Percentiles rank a stretch among this genome's conserved stretches.
These are phyloP conservation scores for Aspergillus calidoustus DNA, from an alignment of 2,329 filamentous ascomycete genomes.

Conservation along the genomic window DNA sequence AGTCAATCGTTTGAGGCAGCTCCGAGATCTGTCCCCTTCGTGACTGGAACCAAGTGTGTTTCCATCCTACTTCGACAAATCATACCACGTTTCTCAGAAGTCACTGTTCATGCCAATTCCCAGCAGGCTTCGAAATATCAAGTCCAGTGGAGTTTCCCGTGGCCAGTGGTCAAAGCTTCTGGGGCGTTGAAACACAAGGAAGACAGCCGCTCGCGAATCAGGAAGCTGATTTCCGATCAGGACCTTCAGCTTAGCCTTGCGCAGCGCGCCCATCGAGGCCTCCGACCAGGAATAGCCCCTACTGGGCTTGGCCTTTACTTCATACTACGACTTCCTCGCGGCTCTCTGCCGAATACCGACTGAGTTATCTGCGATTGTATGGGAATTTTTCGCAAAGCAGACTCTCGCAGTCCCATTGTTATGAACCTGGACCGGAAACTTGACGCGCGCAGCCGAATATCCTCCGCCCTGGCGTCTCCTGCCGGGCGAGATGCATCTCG, in stretches of 20 bases:
- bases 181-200: slow-evolving; percentile 6
- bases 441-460: not conserved
- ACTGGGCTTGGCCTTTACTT: not conserved
- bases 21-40: slow-evolving; percentile 14
- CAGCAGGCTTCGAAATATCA: not conserved
- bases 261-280: not conserved
- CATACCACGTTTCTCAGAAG: not conserved
- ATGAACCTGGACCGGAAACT: not conserved
- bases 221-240: slow-evolving; percentile 2
- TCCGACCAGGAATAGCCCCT: not conserved
- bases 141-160: slow-evolving; percentile 2
- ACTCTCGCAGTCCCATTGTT: not conserved
- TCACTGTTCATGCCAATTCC: not conserved
- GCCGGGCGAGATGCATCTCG: slow-evolving; percentile 7
- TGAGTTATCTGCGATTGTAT: not conserved
- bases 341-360: not conserved
- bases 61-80: not conserved
- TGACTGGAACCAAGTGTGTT: slow-evolving; percentile 1
- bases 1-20: not conserved
- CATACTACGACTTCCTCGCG: not conserved
- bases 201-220: slow-evolving; percentile 3
- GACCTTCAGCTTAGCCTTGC: not conserved
- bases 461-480: not conserved
- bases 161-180: slow-evolving; percentile 7
- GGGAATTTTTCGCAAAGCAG: not conserved